Evolutionary conservation across 352 stramenopile species (phyloP).

Genomic region (Pythium vanterpoolii): DNA sequence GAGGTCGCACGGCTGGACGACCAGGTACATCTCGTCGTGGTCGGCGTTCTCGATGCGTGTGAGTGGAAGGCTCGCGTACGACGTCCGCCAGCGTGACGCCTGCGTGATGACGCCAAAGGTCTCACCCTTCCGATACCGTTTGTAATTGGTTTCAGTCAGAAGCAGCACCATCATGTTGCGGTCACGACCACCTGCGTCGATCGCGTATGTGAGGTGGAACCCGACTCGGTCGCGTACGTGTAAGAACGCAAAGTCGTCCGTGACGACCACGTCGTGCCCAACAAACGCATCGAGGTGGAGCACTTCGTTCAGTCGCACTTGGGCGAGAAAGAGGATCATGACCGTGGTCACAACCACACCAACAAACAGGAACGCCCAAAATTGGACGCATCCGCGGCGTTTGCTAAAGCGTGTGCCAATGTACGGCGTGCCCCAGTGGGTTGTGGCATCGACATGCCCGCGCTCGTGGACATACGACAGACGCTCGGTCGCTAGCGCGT

Average conservation of each 20-base stretch:
- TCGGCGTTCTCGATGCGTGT: conserved; percentile 46
- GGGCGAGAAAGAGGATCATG: conserved; percentile 30
- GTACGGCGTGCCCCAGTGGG: conserved; percentile 43
- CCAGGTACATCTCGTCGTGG: conserved; percentile 56
- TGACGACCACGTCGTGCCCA: conserved; percentile 44
- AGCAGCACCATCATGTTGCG: conserved; percentile 53
- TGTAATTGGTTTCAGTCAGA: conserved; percentile 50
- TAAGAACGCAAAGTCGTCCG: conserved; percentile 52
- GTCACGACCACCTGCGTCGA: conserved; percentile 12
- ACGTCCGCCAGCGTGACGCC: conserved; percentile 40
- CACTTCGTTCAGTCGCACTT: conserved; percentile 49
- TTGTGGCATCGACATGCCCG: conserved; percentile 26
- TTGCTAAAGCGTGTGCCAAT: conserved; percentile 45
- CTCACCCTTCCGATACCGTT: conserved; percentile 45
- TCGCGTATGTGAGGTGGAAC: conserved; percentile 55
- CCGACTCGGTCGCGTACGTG: conserved; percentile 60
- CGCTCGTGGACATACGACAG: conserved; percentile 38
- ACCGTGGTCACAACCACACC: conserved; percentile 32
- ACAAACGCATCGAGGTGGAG: conserved; percentile 63
- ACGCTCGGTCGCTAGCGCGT: conserved; percentile 18
- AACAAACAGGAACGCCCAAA: conserved; percentile 34
- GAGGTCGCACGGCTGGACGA: conserved; percentile 50
- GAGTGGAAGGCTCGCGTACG: conserved; percentile 40
- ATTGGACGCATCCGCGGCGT: conserved; percentile 34
- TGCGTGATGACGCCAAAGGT: conserved; percentile 35